A percentile compares a stretch with the other conserved stretches of the same genome.
phyloP scores from a whole-genome alignment of 164 flowering plant genomes.

The Aristolochia fimbriata region DNA sequence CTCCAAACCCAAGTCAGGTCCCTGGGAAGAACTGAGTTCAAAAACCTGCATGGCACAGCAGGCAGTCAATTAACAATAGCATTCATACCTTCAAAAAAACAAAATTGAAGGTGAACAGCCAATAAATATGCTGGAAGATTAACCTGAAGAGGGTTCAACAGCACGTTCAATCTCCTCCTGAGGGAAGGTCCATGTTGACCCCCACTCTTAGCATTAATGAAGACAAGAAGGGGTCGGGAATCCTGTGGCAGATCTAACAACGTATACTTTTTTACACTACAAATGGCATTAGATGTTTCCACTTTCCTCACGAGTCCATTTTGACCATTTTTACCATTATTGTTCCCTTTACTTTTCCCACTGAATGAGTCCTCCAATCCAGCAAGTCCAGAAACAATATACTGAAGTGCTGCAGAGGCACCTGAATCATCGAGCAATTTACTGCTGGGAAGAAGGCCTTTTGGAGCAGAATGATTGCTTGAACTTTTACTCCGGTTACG shows the following conservation, averaged over 20 bases:
- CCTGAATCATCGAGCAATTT: conserved; percentile 28
- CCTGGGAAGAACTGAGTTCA: conserved; percentile 51
- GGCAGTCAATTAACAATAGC: not conserved
- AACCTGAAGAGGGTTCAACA: conserved; percentile 81
- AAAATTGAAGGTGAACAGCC: not conserved
- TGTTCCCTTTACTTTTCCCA: conserved; percentile 19
- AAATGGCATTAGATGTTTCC: conserved; percentile 7
- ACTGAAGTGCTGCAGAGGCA: conserved; percentile 26
- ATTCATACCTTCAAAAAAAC: not conserved
- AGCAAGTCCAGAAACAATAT: conserved; percentile 35
- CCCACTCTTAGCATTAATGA: conserved; percentile 72
- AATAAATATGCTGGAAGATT: conserved; percentile 3
- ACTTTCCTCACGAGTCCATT: conserved; percentile 18
- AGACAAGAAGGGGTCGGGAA: conserved; percentile 67
- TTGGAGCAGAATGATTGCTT: conserved; percentile 11
- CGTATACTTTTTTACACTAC: conserved; percentile 27
- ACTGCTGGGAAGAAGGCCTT: conserved; percentile 16
- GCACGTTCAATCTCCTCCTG: conserved; percentile 46
- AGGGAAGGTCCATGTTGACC: conserved; percentile 54
- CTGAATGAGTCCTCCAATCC: conserved; percentile 25
- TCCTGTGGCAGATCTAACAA: conserved; percentile 54
- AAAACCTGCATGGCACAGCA: conserved; percentile 36
- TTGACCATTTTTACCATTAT: conserved; percentile 15
- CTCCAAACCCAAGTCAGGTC: conserved; percentile 60
- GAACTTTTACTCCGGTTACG: conserved; percentile 36